Base-by-base conservation (phyloP, 2,329 filamentous ascomycete genomes). In the Exophiala mesophila region DNA sequence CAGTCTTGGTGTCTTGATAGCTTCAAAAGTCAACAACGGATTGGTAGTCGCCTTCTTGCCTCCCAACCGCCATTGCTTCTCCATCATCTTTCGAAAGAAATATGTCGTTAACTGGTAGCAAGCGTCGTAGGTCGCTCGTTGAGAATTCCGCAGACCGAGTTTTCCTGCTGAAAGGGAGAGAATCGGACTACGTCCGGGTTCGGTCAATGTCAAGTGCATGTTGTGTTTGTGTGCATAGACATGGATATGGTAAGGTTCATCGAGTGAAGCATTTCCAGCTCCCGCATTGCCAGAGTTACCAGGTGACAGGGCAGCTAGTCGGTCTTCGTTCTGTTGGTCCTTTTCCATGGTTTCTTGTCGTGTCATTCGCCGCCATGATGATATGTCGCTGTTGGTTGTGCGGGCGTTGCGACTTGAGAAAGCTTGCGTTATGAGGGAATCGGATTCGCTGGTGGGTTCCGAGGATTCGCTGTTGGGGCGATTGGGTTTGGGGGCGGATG, bases 171-270 rank as follows among this genome's bases (percentile, higher is more conserved):
- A 85, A 55, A 94, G 66, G 9, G 83, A 88, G 52, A 98, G 73
- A 52, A 97, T 77, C 19, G 87, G 78, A 52, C 87, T 78, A 35
- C 83, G 76, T 62, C 88, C 82, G 19, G 92, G 89, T 58, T 83
- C 82, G 16, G 88, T 87, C 54, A 96, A 78, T 1, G 89, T 96
- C 58, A 98, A 77, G 66, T 97, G 88, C 15, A 87, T 92, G 71
- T 98, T 98, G 77, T 96, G 92, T 69, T 88, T 94, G 63, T 85
- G 83, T 19, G 84, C 71, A 67, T 80, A 90, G 63, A 98, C 73
- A 69, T 95, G 87, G 52, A 98, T 76, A 63, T 94, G 88, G 70
- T 88, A 88, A 2, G 85, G 83, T 59, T 84, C 35, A 12, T 12
- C 12, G 23, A 6, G 7, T 6, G 23, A 7, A 12, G 23, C 12